Evolutionary conservation across 768 basidiomycete species (phyloP).

Genomic region (Sarcodon sp.): DNA sequence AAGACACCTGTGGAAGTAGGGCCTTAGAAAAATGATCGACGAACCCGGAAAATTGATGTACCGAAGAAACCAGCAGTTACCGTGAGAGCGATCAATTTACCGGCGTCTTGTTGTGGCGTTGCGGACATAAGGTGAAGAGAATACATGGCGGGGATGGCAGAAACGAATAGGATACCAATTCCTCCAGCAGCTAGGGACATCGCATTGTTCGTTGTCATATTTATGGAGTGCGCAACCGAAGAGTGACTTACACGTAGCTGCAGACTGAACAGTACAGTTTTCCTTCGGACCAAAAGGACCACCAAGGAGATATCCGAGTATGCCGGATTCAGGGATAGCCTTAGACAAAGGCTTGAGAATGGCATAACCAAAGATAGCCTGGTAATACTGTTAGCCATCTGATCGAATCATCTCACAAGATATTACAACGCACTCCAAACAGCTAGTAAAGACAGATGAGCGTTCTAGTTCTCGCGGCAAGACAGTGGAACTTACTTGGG

Average conservation of each 20-base stretch:
- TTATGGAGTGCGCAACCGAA: constrained; percentile 6
- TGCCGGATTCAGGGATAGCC: constrained; percentile 30
- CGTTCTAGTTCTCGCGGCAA: neutral
- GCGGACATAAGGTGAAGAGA: constrained; percentile 34
- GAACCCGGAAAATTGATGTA: neutral
- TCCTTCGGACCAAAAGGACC: constrained; percentile 56
- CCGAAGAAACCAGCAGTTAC: constrained; percentile 45
- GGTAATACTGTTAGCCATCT: constrained; percentile 1
- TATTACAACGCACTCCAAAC: constrained; percentile 31
- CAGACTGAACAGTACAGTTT: constrained; percentile 50
- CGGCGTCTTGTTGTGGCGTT: constrained; percentile 36
- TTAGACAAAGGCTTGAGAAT: constrained; percentile 45
- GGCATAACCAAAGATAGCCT: constrained; percentile 46
- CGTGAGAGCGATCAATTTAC: constrained; percentile 42
- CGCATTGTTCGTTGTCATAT: constrained; percentile 2
- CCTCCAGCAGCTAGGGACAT: constrained; percentile 32
- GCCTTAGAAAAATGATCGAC: no score
- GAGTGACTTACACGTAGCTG: constrained; percentile 29
- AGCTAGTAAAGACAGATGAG: constrained; percentile 11
- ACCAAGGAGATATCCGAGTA: constrained; percentile 31
- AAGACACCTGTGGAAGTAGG: constrained; percentile 20
- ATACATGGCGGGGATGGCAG: constrained; percentile 49
- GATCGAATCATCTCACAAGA: neutral
- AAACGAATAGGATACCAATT: constrained; percentile 45
- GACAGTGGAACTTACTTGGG: constrained; percentile 20